These are phyloP conservation scores for Komagataea norvegica DNA, from an alignment of 1,139 yeast species.

Conservation along the genomic window DNA sequence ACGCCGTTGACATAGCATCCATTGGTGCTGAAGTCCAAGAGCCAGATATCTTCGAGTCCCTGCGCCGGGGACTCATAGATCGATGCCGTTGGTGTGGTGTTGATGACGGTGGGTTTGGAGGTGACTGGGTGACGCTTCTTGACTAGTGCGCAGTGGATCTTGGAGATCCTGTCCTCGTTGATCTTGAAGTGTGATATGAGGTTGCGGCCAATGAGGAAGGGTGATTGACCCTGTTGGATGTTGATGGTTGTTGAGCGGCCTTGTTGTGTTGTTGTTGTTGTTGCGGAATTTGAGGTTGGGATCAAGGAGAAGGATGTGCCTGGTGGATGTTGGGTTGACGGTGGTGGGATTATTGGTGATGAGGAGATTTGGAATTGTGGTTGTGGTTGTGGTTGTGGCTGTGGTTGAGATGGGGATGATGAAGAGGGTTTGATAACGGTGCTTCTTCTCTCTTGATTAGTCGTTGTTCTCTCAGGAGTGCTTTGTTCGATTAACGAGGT, in stretches of 20 bases:
- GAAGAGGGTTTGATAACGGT: neutral
- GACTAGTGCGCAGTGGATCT: slow-evolving; percentile 69
- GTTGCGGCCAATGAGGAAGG: slow-evolving; percentile 61
- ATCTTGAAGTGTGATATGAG: slow-evolving; percentile 56
- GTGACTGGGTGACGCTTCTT: slow-evolving; percentile 54
- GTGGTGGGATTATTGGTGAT: neutral
- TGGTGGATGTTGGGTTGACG: slow-evolving; percentile 28
- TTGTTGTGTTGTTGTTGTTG: slow-evolving; percentile 34
- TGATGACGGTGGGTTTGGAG: neutral
- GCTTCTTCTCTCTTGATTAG: no score
- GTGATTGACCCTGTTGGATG: slow-evolving; percentile 58
- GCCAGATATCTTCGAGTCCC: slow-evolving; percentile 73
- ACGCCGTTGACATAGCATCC: slow-evolving; percentile 66
- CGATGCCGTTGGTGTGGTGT: slow-evolving; percentile 26
- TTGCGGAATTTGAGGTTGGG: slow-evolving; percentile 39
- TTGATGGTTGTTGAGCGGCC: slow-evolving; percentile 35
- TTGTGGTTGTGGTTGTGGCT: slow-evolving; percentile 1
- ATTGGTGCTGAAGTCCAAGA: slow-evolving; percentile 74
- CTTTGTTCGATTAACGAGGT: slow-evolving; percentile 18
- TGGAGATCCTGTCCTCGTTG: slow-evolving; percentile 73
- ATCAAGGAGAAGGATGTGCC: slow-evolving; percentile 48
- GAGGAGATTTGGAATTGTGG: neutral
- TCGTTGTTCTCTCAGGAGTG: slow-evolving; percentile 1
- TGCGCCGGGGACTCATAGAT: slow-evolving; percentile 63
- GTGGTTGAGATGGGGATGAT: neutral